Evolutionary conservation across 306 rosid species (phyloP).

Genomic region (Citrullus mucosospermus): DNA sequence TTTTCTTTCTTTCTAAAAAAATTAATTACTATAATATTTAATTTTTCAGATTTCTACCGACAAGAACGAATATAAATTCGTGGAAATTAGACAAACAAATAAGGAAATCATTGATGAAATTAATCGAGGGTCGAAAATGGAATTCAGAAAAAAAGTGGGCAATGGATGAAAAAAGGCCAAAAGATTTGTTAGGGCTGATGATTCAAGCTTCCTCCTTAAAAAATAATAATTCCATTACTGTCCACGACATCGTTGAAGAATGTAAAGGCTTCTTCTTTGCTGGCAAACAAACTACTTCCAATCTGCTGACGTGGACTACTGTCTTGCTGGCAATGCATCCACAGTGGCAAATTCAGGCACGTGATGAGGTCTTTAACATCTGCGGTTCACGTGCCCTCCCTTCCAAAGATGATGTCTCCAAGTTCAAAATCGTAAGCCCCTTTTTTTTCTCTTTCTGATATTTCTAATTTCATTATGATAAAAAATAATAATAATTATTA

Average conservation of each 20-base stretch:
- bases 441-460: neutral
- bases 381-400: slow-evolving; percentile 89
- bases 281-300: slow-evolving; percentile 97
- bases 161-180: slow-evolving; percentile 22
- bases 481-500: too few species aligned
- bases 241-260: slow-evolving; percentile 86
- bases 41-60: slow-evolving; percentile 52
- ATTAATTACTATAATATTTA: too few species aligned
- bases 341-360: slow-evolving; percentile 86
- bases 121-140: slow-evolving; percentile 36
- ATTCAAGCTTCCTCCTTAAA: slow-evolving; percentile 31
- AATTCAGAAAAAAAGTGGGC: neutral
- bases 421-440: slow-evolving; percentile 73
- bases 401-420: slow-evolving; percentile 51
- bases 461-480: too few species aligned
- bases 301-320: slow-evolving; percentile 96
- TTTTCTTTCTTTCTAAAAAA: neutral
- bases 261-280: slow-evolving; percentile 99
- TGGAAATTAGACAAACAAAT: slow-evolving; percentile 76
- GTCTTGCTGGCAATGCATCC: slow-evolving; percentile 95
- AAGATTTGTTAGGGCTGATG: slow-evolving; percentile 79
- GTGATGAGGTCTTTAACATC: slow-evolving; percentile 66
- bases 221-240: slow-evolving; percentile 27
- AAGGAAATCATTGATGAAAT: slow-evolving; percentile 39
- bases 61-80: slow-evolving; percentile 53